Conservation (phyloP, 140 eudicot species). For the Senecio squalidus region DNA sequence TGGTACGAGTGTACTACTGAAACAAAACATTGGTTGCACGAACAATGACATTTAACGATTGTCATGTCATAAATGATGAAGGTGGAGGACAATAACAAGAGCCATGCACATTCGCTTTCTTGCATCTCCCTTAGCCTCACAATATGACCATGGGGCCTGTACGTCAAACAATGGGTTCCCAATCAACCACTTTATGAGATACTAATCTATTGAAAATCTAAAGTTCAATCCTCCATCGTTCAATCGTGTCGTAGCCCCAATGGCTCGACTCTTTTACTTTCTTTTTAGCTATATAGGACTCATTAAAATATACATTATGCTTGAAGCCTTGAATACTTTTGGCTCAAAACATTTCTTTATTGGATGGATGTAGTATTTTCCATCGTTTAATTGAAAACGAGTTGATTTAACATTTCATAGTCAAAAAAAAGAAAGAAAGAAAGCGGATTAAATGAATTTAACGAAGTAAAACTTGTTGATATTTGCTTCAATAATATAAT, state of each 20-base stretch:
- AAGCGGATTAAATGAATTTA: too few species aligned
- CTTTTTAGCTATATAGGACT: neutral
- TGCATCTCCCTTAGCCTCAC: neutral
- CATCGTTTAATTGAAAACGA: neutral
- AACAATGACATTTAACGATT: too few species aligned
- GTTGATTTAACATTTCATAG: neutral
- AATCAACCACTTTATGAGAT: conserved; percentile 12
- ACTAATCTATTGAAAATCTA: neutral
- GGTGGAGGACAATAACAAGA: neutral
- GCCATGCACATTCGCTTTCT: neutral
- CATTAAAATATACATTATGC: neutral
- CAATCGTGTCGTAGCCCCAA: conserved; percentile 10
- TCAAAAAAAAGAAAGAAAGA: too few species aligned
- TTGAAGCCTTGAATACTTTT: neutral
- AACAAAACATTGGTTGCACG: too few species aligned
- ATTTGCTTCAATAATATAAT: too few species aligned
- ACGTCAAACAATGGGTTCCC: neutral
- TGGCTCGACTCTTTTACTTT: conserved; percentile 16
- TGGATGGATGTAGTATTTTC: too few species aligned
- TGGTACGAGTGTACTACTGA: too few species aligned
- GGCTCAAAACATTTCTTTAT: neutral
- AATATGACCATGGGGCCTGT: conserved; percentile 7
- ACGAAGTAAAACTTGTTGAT: too few species aligned
- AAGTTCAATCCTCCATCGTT: conserved; percentile 2
- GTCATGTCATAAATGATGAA: too few species aligned